Evolutionary conservation across 257 asterid species (phyloP), one percentile per base, ranked within the genome.

Genomic region (Nicotiana undulata): DNA sequence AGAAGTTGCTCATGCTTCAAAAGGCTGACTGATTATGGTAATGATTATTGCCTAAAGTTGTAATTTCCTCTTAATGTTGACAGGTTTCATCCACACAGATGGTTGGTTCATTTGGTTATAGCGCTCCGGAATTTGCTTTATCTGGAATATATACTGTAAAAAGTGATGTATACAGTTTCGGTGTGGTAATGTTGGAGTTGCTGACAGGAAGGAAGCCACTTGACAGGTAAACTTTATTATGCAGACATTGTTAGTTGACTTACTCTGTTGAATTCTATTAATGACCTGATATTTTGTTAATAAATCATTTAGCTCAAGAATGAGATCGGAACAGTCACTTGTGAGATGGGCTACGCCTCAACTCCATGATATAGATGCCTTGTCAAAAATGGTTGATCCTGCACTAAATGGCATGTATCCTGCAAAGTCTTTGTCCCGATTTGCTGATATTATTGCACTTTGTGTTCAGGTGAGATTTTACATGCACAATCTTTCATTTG

Each of bases 281-380:
- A 18, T 18, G 24, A 29, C 40, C 26, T 63, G 6, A 53, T 61
- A 24, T 61, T 22, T 32, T 53, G 34, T 82, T 80, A 44, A 18
- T 74, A 34, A 34, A 55, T 84, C 83, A 34, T 66, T 20, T 87
- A 96, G 99, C 83, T 94, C 98, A 84, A 86, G 98, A 82, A 86
- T 56, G 83, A 90, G 99, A 88, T 88, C 94, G 26, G 99, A 96
- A 81, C 99, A 94, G 82, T 96, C 99, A 8, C 97, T 96, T 32
- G 99, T 96, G 70, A 89, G 98, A 86, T 96, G 99, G 99, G 97
- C 98, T 60, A 91, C 97, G 79, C 98, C 99, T 77, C 99, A 96
- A 80, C 98, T 94, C 84, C 98, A 96, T 76, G 99, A 96, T 82
- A 96, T 96, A 32, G 99, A 96, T 80, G 98, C 98, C 87, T 88